Evolutionary conservation across 225 moss, liverwort and hornwort species (phyloP), one percentile per base, ranked within the genome.

Genomic region (Marchantia polymorpha): DNA sequence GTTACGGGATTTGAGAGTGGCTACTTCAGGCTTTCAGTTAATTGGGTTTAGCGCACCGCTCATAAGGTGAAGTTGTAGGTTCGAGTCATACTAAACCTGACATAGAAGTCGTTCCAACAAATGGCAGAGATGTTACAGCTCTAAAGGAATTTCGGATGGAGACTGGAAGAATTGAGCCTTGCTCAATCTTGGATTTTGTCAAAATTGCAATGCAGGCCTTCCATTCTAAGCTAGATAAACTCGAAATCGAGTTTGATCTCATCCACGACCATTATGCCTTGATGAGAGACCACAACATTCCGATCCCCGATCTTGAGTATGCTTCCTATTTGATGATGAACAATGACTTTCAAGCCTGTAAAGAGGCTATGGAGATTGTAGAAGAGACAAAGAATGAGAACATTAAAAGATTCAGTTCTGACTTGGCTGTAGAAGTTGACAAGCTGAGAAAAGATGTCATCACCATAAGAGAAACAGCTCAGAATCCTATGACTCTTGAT

Each of bases 321-420:
- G 93, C 84, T 39, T 94, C 87, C 4, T 94, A 89, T 79, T 79
- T 81, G 68, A 87, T 90, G 86, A 94, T 97, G 93, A 85, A 84
- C 0, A 5, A 69, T 3, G 78, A 94, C 26, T 97, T 93, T 67
- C 83, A 53, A 19, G 79, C 86, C 7, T 90, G 85, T 66, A 97
- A 97, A 82, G 94, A 92, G 30, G 92, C 94, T 10, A 93, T 97
- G 69, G 92, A 94, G 70, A 13, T 85, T 0, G 94, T 92, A 0
- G 85, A 90, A 78, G 91, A 92, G 27, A 82, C 90, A 3, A 97
- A 93, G 82, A 64, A 72, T 79, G 90, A 90, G 2, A 92, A 97
- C 8, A 97, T 94, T 0, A 90, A 89, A 4, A 89, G 88, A 26
- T 97, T 97, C 61, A 94, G 89, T 7, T 83, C 81, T 0, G 86